phyloP scores from a whole-genome alignment of 2,329 filamentous ascomycete species.

The Penicillium sp. region DNA sequence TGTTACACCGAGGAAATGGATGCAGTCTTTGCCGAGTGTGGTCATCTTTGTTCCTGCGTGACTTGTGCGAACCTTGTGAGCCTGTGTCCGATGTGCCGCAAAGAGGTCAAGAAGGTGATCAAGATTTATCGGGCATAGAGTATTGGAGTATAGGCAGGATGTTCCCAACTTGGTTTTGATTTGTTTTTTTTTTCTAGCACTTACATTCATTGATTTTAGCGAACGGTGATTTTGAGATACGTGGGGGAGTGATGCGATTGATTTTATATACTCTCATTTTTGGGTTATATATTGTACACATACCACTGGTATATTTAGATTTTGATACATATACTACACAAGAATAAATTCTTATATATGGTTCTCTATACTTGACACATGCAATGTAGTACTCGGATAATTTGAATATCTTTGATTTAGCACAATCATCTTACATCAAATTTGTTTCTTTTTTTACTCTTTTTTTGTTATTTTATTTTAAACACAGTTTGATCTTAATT shows the following conservation, averaged over 20 bases:
- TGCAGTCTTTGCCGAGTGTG: constrained; percentile 62
- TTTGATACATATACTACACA: neutral
- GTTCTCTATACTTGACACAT: neutral
- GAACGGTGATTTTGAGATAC: neutral
- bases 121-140: constrained; percentile 53
- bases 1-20: constrained; percentile 61
- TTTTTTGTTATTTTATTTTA: constrained; percentile 4
- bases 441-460: neutral
- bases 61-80: constrained; percentile 59
- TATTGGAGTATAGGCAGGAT: constrained; percentile 2
- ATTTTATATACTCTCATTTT: constrained; percentile 1
- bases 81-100: constrained; percentile 60
- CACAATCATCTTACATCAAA: neutral
- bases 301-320: constrained; percentile 9
- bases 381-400: neutral
- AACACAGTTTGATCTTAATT: constrained; percentile 16
- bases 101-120: constrained; percentile 55
- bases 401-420: neutral
- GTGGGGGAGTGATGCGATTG: neutral
- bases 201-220: constrained; percentile 10
- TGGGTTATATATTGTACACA: neutral
- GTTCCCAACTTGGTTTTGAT: neutral
- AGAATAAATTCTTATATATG: neutral
- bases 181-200: neutral
- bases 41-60: constrained; percentile 61